Evolutionary conservation across 306 rosid species (phyloP), one percentile per base, ranked within the genome.

Genomic region (Astragalus glycyphyllos): DNA sequence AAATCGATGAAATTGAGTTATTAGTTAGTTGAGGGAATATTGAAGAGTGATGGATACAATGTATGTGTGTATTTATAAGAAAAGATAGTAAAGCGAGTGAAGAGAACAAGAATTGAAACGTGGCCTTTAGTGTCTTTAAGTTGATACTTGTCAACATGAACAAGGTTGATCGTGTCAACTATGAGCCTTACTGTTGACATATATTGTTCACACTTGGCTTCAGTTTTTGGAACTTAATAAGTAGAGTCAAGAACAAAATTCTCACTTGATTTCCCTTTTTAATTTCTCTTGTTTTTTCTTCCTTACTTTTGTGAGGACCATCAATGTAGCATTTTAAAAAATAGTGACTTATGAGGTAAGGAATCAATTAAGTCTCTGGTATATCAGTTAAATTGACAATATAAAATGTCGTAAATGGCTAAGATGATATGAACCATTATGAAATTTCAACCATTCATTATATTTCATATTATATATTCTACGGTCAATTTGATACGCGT

Each of bases 71-170:
- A 79, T 80, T 81, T 83, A 85, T 89, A 79, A 7, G 40, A 9
- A 11, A 29, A 72, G 65, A 72, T 1, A 8, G 37, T 14, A 55
- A 42, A 4, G 55, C 32, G 5, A 58, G 6, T 37, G 23, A 50
- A 40, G 2, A 4, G 68, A 68, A 38, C 50, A 35, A 37, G 71
- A 14, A 10, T 72, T 87, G 92, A 91, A 86, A 91, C 97, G 95
- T 94, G 96, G 92, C 95, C 26, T 3, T 26, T 6, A 69, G 61
- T 62, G 84, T 48, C 77, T 57, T 16, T 14, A 32, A 10, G 64
- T 35, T 79, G 87, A 80, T 87, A 93, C 96, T 80, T 90, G 99
- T 88, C 99, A 79, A 41, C 44, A 58, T 62, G 85, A 83, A 79
- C 81, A 15, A 9, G 80, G 77, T 37, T 78, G 65, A 70, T 85